Evolutionary conservation across 768 basidiomycete genomes (phyloP).

Genomic region (Serendipita vermifera): DNA sequence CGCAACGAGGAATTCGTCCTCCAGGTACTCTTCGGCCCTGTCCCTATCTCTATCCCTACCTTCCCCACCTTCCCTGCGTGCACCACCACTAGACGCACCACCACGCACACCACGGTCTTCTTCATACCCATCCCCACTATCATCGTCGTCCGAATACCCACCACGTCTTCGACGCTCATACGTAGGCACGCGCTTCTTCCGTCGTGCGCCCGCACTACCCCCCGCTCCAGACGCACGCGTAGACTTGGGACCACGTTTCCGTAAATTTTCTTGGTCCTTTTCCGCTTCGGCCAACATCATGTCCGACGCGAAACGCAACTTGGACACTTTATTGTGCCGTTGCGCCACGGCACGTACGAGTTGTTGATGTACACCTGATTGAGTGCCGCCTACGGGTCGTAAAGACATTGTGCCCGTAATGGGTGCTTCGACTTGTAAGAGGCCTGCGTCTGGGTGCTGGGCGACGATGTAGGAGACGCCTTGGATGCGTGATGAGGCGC

Average conservation of each 20-base stretch:
- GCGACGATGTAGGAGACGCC: conserved; percentile 83
- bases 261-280: background rate
- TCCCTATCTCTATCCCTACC: conserved; percentile 33
- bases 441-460: conserved; percentile 72
- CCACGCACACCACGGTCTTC: conserved; percentile 19
- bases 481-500: conserved; percentile 37
- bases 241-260: conserved; percentile 42
- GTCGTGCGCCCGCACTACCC: background rate
- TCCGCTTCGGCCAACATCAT: conserved; percentile 42
- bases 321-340: conserved; percentile 68
- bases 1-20: conserved; percentile 75
- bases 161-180: conserved; percentile 34
- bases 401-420: conserved; percentile 74
- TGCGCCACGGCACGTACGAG: conserved; percentile 77
- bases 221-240: conserved; percentile 25
- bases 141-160: conserved; percentile 36
- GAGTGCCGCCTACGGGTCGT: conserved; percentile 73
- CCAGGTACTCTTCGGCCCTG: conserved; percentile 58
- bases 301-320: conserved; percentile 67
- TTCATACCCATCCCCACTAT: conserved; percentile 59
- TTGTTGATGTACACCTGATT: conserved; percentile 80
- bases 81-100: conserved; percentile 14
- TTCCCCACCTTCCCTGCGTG: conserved; percentile 20
- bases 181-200: conserved; percentile 38
- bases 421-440: conserved; percentile 75